phyloP scores from a whole-genome alignment of 805 yeast species.

The Metschnikowia shivogae region DNA sequence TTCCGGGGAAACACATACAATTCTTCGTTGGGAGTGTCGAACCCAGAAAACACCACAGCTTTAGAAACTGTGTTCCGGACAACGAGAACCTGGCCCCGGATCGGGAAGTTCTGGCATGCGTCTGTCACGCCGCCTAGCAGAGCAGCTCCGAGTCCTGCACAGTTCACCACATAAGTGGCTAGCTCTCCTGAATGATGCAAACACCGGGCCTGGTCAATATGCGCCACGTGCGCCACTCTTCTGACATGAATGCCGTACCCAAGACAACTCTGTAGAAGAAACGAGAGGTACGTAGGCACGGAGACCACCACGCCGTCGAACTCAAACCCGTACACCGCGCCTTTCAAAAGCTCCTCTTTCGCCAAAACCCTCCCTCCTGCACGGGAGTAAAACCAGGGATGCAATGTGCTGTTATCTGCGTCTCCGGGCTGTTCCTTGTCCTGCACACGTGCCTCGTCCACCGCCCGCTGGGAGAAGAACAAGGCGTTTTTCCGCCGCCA shows the following conservation, averaged over 20 bases:
- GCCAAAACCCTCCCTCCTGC: constrained; percentile 36
- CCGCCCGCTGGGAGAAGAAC: constrained; percentile 12
- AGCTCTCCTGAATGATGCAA: constrained; percentile 11
- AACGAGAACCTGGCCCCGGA: constrained; percentile 58
- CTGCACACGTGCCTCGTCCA: constrained; percentile 5
- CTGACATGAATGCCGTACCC: constrained; percentile 46
- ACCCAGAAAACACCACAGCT: constrained; percentile 32
- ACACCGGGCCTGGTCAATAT: constrained; percentile 45
- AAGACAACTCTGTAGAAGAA: constrained; percentile 43
- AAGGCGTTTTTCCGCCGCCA: constrained; percentile 14
- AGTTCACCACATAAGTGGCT: constrained; percentile 53
- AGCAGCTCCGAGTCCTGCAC: constrained; percentile 51
- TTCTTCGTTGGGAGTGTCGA: constrained; percentile 38
- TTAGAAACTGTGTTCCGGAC: constrained; percentile 40
- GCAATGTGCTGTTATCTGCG: constrained; percentile 10
- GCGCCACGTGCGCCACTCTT: constrained; percentile 35
- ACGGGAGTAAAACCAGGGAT: constrained; percentile 46
- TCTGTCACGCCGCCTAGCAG: constrained; percentile 46
- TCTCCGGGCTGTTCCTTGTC: background rate
- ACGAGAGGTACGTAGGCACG: constrained; percentile 53
- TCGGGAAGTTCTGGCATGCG: constrained; percentile 38
- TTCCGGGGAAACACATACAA: constrained; percentile 65
- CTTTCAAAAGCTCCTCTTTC: constrained; percentile 37
- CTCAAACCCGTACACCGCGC: constrained; percentile 40
- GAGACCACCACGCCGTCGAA: constrained; percentile 57